phyloP scores from a whole-genome alignment of 768 basidiomycete genomes.

The Pleurotus sapidus region DNA sequence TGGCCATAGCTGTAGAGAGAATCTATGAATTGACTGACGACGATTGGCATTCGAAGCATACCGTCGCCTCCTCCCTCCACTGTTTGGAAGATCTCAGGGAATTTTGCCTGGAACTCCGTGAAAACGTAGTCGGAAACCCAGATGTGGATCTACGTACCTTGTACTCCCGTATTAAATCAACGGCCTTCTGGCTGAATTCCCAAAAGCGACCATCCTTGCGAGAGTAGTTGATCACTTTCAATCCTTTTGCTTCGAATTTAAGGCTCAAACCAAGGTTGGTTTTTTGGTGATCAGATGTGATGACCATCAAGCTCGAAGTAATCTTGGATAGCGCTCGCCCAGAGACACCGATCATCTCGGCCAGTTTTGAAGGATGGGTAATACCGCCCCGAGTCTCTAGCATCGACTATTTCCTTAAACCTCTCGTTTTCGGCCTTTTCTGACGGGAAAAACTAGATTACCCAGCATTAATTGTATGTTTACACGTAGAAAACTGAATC shows the following conservation, averaged over 20 bases:
- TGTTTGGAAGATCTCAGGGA: constrained; percentile 78
- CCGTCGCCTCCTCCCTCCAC: constrained; percentile 76
- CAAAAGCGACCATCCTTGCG: constrained; percentile 80
- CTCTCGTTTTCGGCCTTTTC: constrained; percentile 77
- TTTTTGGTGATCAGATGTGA: constrained; percentile 73
- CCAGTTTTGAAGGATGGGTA: constrained; percentile 76
- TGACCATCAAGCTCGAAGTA: constrained; percentile 90
- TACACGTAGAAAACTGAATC: constrained; percentile 10
- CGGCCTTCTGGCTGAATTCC: constrained; percentile 91
- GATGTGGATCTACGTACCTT: constrained; percentile 42
- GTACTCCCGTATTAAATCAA: constrained; percentile 81
- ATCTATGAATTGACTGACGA: constrained; percentile 4
- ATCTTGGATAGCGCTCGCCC: constrained; percentile 84
- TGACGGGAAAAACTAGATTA: constrained; percentile 75
- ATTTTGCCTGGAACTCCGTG: constrained; percentile 50
- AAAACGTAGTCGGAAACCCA: background rate
- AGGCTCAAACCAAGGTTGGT: constrained; percentile 90
- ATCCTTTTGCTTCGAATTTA: constrained; percentile 91
- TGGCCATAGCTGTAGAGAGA: constrained; percentile 62
- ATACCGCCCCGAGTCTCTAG: constrained; percentile 52
- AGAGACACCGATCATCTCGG: constrained; percentile 71
- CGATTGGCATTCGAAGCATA: constrained; percentile 28
- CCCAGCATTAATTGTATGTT: background rate
- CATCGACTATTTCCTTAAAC: constrained; percentile 71
- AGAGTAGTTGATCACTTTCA: constrained; percentile 93